Conservation (phyloP, 1,139 yeast species). For the Schwanniomyces etchellsii region DNA sequence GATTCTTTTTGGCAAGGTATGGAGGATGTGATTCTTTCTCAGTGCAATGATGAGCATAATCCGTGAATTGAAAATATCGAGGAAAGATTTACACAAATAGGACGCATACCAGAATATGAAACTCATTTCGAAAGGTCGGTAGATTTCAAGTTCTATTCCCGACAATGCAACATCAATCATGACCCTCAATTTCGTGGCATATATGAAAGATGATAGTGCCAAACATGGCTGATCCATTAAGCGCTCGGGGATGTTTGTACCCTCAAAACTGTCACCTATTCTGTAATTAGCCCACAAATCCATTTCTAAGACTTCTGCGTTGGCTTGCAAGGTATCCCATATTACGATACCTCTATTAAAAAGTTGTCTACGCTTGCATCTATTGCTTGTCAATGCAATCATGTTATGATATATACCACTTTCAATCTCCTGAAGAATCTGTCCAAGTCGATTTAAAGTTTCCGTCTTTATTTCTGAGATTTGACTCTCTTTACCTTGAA, state of each 20-base stretch:
- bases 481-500: constrained; percentile 11
- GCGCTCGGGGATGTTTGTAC: background rate
- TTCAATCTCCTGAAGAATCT: constrained; percentile 32
- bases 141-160: constrained; percentile 75
- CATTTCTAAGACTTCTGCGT: constrained; percentile 49
- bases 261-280: constrained; percentile 26
- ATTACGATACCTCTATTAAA: constrained; percentile 48
- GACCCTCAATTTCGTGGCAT: constrained; percentile 53
- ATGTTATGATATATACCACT: constrained; percentile 50
- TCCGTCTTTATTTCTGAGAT: constrained; percentile 6
- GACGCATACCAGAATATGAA: constrained; percentile 65
- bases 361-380: constrained; percentile 77
- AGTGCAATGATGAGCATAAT: constrained; percentile 30
- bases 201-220: constrained; percentile 67
- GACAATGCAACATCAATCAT: constrained; percentile 71
- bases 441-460: constrained; percentile 9
- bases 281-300: constrained; percentile 26
- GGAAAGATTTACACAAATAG: constrained; percentile 43
- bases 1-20: constrained; percentile 36
- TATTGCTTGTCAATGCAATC: constrained; percentile 61
- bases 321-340: constrained; percentile 82
- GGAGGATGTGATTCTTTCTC: constrained; percentile 25
- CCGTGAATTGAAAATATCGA: constrained; percentile 47
- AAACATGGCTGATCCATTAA: constrained; percentile 25
- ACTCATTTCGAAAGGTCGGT: constrained; percentile 65